A percentile compares a stretch with the other conserved stretches of the same genome.
These are phyloP conservation scores for Ophiostoma populinum DNA, from an alignment of 2,329 filamentous ascomycete species.

Conservation along the genomic window DNA sequence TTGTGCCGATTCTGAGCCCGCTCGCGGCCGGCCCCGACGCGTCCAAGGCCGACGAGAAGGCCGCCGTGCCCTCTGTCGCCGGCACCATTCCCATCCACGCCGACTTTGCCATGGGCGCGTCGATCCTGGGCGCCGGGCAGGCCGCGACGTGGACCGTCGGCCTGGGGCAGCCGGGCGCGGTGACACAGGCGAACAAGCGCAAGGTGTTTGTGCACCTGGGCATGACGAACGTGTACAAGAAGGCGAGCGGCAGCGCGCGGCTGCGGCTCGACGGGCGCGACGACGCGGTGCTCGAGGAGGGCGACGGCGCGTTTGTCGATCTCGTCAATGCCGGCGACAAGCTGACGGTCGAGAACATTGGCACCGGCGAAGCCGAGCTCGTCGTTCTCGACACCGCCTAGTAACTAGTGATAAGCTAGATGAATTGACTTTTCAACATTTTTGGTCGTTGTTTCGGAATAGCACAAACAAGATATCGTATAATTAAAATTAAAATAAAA, in stretches of 20 bases:
- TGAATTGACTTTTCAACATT: neutral
- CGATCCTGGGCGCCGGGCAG: conserved; percentile 47
- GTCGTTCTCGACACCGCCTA: conserved; percentile 46
- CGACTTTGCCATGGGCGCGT: conserved; percentile 68
- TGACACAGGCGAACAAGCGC: conserved; percentile 33
- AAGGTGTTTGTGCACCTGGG: conserved; percentile 71
- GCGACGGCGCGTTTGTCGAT: conserved; percentile 45
- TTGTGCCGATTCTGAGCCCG: conserved; percentile 62
- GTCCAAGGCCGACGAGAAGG: conserved; percentile 42
- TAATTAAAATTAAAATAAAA: no score
- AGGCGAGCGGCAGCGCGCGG: conserved; percentile 48
- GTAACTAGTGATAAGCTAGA: no score
- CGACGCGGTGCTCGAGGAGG: conserved; percentile 51
- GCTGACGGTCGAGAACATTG: conserved; percentile 47
- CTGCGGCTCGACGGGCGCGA: conserved; percentile 50
- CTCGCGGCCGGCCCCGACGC: conserved; percentile 49
- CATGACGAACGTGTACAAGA: conserved; percentile 36
- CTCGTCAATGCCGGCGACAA: conserved; percentile 45
- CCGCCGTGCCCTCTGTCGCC: conserved; percentile 40
- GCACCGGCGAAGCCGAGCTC: conserved; percentile 52
- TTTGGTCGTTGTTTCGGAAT: neutral
- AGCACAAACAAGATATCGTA: no score
- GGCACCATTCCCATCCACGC: conserved; percentile 71
- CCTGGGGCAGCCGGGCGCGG: conserved; percentile 34
- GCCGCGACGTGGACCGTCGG: conserved; percentile 51